These are phyloP conservation scores for Calamus simplicifolius DNA, from an alignment of 176 grass and related monocot species.

Conservation along the genomic window DNA sequence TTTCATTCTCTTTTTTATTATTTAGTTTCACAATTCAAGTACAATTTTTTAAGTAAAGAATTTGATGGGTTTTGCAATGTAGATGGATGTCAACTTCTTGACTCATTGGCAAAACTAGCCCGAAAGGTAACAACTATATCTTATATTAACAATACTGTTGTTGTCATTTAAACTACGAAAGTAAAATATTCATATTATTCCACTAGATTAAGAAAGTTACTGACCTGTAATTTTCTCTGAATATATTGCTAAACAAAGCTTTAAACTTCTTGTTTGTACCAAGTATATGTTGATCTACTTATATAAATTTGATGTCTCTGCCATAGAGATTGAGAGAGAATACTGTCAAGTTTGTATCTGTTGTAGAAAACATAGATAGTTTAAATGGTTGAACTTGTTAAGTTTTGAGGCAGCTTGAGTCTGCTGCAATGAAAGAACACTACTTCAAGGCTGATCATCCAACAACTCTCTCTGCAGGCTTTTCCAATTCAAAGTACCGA, in stretches of 20 bases:
- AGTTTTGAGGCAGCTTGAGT: too few relatives aligned
- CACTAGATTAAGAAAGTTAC: neutral
- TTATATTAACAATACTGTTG: neutral
- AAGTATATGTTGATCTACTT: constrained; percentile 9
- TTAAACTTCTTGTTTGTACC: neutral
- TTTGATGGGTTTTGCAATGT: constrained; percentile 15
- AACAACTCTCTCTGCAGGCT: constrained; percentile 72
- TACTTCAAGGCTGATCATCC: constrained; percentile 26
- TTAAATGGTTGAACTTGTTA: too few relatives aligned
- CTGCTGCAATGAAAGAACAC: too few relatives aligned
- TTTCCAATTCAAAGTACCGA: constrained; percentile 78
- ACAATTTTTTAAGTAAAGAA: constrained; percentile 2
- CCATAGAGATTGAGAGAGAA: constrained; percentile 81
- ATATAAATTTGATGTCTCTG: neutral
- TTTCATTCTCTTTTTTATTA: too few relatives aligned
- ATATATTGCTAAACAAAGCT: too few relatives aligned
- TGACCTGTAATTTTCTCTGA: neutral
- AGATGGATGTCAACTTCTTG: constrained; percentile 50
- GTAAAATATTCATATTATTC: neutral
- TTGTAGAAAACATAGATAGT: neutral
- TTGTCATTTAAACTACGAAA: neutral
- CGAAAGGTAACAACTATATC: constrained; percentile 64
- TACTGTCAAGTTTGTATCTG: too few relatives aligned
- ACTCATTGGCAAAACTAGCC: constrained; percentile 36
- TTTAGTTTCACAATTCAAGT: neutral